Percentiles rank a stretch among this genome's conserved stretches.
These are phyloP conservation scores for Acrocalymma vagum DNA, from an alignment of 2,329 filamentous ascomycete species.

Conservation along the genomic window DNA sequence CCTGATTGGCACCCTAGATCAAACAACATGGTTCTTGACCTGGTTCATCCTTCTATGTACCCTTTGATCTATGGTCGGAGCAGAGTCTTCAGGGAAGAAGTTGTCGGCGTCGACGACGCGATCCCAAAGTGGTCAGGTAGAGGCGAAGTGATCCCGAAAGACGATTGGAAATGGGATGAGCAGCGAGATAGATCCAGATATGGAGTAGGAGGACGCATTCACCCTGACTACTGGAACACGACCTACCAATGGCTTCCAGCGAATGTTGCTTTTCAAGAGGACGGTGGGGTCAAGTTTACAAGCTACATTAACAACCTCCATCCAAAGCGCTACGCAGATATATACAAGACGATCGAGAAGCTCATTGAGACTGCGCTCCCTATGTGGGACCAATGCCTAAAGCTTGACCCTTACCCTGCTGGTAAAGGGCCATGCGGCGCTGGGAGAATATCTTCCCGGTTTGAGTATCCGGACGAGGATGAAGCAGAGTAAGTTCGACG, in stretches of 20 bases:
- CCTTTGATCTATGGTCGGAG: conserved; percentile 65
- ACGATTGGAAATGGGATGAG: not conserved
- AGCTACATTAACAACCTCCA: conserved; percentile 66
- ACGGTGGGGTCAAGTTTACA: conserved; percentile 48
- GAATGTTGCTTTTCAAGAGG: conserved; percentile 54
- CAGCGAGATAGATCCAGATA: conserved; percentile 4
- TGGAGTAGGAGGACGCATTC: conserved; percentile 6
- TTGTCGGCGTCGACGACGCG: conserved; percentile 38
- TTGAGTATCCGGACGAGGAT: conserved; percentile 5
- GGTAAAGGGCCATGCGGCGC: conserved; percentile 3
- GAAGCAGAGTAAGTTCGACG: conserved; percentile 6
- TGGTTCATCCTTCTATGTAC: conserved; percentile 71
- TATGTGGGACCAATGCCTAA: conserved; percentile 34
- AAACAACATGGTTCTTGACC: conserved; percentile 65
- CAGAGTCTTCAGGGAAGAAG: conserved; percentile 47
- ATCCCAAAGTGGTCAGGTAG: conserved; percentile 34
- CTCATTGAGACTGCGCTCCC: conserved; percentile 28
- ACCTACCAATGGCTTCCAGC: conserved; percentile 60
- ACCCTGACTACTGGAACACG: conserved; percentile 26
- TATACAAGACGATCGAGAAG: conserved; percentile 29
- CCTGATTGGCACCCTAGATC: conserved; percentile 69
- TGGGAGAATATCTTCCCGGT: conserved; percentile 6
- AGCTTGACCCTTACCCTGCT: not conserved
- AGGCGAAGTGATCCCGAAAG: conserved; percentile 31
- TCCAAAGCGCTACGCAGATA: conserved; percentile 39